Conservation (phyloP, 164 flowering plant genomes). For the Chloranthus sessilifolius region DNA sequence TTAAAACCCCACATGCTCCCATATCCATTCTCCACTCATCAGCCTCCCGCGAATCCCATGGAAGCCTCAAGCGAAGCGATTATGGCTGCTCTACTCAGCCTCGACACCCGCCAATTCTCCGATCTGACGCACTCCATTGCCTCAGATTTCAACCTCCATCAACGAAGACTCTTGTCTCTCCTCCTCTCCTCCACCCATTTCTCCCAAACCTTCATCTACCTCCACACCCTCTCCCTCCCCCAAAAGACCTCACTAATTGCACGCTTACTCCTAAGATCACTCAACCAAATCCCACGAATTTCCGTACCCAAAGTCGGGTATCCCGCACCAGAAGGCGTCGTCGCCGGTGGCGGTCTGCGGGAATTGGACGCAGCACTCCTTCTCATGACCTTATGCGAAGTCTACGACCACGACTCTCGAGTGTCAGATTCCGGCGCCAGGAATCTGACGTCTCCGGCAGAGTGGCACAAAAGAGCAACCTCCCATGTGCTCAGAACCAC, state of each 20-base stretch:
- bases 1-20: background rate
- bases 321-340: slow-evolving; percentile 3
- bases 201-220: slow-evolving; percentile 58
- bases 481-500: slow-evolving; percentile 19
- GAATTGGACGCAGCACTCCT: slow-evolving; percentile 65
- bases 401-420: slow-evolving; percentile 42
- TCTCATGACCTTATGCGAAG: slow-evolving; percentile 67
- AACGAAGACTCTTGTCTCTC: slow-evolving; percentile 50
- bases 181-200: slow-evolving; percentile 59
- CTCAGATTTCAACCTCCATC: slow-evolving; percentile 40
- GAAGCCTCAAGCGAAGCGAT: slow-evolving; percentile 18
- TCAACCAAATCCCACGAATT: slow-evolving; percentile 38
- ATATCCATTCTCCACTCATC: slow-evolving; percentile 4
- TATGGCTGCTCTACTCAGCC: slow-evolving; percentile 55
- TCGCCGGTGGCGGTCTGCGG: slow-evolving; percentile 23
- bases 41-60: slow-evolving; percentile 7
- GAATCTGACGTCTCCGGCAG: slow-evolving; percentile 8
- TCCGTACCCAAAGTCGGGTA: slow-evolving; percentile 15
- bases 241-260: slow-evolving; percentile 64
- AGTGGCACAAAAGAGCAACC: slow-evolving; percentile 39
- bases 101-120: slow-evolving; percentile 42
- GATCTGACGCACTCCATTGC: slow-evolving; percentile 37
- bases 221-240: slow-evolving; percentile 64
- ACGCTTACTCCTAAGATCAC: slow-evolving; percentile 52
- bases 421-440: slow-evolving; percentile 16